Percentiles rank a stretch among this genome's conserved stretches.
phyloP scores from a whole-genome alignment of 1,284 basidiomycete genomes.

The Ustilago esculenta region DNA sequence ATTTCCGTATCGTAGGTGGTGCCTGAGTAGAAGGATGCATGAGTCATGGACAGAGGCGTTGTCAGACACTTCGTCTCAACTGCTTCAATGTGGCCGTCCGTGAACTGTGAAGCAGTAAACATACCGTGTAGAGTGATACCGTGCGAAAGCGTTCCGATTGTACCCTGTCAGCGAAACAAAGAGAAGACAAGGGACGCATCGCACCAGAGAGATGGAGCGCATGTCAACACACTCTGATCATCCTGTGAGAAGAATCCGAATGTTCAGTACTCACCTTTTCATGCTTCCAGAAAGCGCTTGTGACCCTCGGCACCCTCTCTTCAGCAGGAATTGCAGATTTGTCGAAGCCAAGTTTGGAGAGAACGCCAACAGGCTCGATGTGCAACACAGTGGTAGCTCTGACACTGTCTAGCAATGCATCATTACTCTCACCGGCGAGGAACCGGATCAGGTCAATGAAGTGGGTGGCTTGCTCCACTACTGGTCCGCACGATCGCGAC shows the following conservation, averaged over 20 bases:
- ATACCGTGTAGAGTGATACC: conserved; percentile 45
- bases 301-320: conserved; percentile 42
- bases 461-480: conserved; percentile 66
- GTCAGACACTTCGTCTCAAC: no score
- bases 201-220: no score
- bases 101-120: no score
- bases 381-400: conserved; percentile 26
- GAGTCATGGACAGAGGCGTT: no score
- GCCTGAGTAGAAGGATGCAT: no score
- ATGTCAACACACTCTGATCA: no score
- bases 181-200: no score
- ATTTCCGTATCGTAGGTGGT: conserved; percentile 38
- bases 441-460: conserved; percentile 56
- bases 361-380: conserved; percentile 23
- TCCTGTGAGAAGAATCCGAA: no score
- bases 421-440: conserved; percentile 28
- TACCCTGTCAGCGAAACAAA: no score
- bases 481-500: conserved; percentile 52
- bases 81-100: no score
- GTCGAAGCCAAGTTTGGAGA: conserved; percentile 39
- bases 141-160: conserved; percentile 33
- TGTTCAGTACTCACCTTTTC: conserved; percentile 8
- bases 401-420: conserved; percentile 23
- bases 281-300: conserved; percentile 45
- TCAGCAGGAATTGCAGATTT: conserved; percentile 15